Evolutionary conservation across 164 flowering plant genomes (phyloP).

Genomic region (Kalanchoe fedtschenkoi): DNA sequence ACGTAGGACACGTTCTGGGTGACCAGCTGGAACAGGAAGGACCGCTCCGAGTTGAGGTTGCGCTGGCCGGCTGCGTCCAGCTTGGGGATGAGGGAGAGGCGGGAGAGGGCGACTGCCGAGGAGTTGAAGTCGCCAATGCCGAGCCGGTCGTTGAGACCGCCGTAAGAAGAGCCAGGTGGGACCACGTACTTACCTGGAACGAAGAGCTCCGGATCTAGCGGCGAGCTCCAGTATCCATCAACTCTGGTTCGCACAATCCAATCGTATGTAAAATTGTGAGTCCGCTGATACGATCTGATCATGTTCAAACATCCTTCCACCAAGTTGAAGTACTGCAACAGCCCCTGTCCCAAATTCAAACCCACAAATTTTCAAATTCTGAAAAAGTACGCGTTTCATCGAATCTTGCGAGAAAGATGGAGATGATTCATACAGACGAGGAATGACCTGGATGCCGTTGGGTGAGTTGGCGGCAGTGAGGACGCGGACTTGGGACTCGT

Average conservation of each 20-base stretch:
- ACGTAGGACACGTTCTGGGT: conserved; percentile 25
- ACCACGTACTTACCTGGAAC: conserved; percentile 49
- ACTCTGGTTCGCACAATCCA: conserved; percentile 95
- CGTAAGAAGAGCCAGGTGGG: conserved; percentile 64
- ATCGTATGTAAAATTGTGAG: conserved; percentile 59
- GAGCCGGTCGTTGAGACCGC: conserved; percentile 86
- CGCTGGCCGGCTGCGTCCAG: conserved; percentile 46
- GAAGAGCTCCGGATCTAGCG: conserved; percentile 45
- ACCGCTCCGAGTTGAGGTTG: conserved; percentile 69
- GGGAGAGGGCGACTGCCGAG: conserved; percentile 67
- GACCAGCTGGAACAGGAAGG: conserved; percentile 71
- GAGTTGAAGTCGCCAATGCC: conserved; percentile 66
- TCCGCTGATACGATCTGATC: conserved; percentile 39
- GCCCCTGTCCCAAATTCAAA: too few species aligned
- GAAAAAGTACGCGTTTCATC: too few species aligned
- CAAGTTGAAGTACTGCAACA: conserved; percentile 71
- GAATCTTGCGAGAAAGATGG: too few species aligned
- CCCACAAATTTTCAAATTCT: too few species aligned
- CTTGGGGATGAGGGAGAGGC: conserved; percentile 62
- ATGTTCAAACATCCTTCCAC: conserved; percentile 78
- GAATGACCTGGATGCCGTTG: conserved; percentile 66
- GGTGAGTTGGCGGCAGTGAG: conserved; percentile 63
- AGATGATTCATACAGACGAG: too few species aligned
- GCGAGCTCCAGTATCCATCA: conserved; percentile 76
- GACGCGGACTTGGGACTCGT: conserved; percentile 40